These are phyloP conservation scores for Puccinellia tenuiflora DNA, from an alignment of 176 grass and related monocot species.

Conservation along the genomic window DNA sequence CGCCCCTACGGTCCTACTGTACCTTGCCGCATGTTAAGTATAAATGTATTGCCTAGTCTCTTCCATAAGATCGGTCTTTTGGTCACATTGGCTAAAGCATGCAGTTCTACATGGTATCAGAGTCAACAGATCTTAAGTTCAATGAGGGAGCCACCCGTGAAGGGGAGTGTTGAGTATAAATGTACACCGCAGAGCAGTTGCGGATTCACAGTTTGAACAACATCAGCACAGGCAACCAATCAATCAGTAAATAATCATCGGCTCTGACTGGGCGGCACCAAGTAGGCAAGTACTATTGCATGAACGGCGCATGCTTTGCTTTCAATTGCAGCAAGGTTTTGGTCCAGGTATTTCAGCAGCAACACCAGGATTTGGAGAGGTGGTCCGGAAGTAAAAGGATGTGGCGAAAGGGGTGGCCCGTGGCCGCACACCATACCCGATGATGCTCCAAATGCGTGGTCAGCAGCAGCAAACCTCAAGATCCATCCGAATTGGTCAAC, in stretches of 20 bases:
- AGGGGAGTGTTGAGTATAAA: no score
- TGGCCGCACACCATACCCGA: not conserved
- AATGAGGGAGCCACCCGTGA: no score
- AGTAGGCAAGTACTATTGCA: not conserved
- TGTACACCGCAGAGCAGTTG: not conserved
- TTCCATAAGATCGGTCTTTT: no score
- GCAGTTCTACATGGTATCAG: no score
- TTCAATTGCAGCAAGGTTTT: slow-evolving; percentile 20
- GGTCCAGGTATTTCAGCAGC: slow-evolving; percentile 26
- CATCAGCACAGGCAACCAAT: not conserved
- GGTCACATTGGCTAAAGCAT: no score
- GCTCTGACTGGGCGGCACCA: not conserved
- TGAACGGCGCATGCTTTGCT: slow-evolving; percentile 18
- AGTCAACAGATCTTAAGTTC: no score
- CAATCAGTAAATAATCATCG: slow-evolving; percentile 46
- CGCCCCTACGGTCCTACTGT: slow-evolving; percentile 3
- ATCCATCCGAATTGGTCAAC: no score
- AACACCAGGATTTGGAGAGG: slow-evolving; percentile 23
- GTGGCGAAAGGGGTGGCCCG: slow-evolving; percentile 11
- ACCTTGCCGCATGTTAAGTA: slow-evolving; percentile 20
- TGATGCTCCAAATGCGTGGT: slow-evolving; percentile 49
- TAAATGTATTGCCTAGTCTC: no score
- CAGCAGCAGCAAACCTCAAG: no score
- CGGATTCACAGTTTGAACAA: slow-evolving; percentile 15
- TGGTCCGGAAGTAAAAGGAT: slow-evolving; percentile 30